Evolutionary conservation across 2,329 filamentous ascomycete genomes (phyloP), one percentile per base, ranked within the genome.

Genomic region (Sclerotinia subarctica): DNA sequence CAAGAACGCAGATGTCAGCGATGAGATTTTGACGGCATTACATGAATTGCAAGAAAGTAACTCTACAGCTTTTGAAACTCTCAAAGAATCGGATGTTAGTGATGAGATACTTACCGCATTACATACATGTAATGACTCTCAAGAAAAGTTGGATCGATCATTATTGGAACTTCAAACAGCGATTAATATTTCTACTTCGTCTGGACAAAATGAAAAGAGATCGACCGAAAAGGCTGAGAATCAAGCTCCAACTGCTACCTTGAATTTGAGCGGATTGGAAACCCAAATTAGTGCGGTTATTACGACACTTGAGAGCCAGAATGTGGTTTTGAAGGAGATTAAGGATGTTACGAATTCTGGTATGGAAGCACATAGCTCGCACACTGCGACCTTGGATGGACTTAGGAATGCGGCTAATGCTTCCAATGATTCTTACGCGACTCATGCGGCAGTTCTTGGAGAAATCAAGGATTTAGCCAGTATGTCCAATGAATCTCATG

Each of bases 61-160:
- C 38, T 63, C 64, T n/a, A 69, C 69, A 29, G 47, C 72, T 10
- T 70, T 77, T 5, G 51, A 66, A 17, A 74, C 75, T 46, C 71
- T 77, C 7, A 66, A 70, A 58, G 73, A 77, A 63, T 68, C 69
- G 2, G 74, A 77, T 71, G 71, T 77, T 1, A 75, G 72, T 65
- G 74, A 73, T 42, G 75, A 77, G 56, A 74, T 77, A 49, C 70
- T 77, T 57, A 77, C 76, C 24, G 69, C 73, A 4, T 58, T 77
- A 3, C 76, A 77, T 68, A 64, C 71, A 13, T 70, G 53, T 15
- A 59, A 51, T 5, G 64, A 66, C 11, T 58, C 54, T 13, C 64
- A 66, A 32, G 54, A 66, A 7, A 52, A 42, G 19, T 24, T 66
- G 44, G 46, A 59, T 29, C 21, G 35, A 42, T 59, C 53, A 19